Base-by-base conservation (phyloP, 768 basidiomycete species). In the Tubosaeta brunneosetosa region DNA sequence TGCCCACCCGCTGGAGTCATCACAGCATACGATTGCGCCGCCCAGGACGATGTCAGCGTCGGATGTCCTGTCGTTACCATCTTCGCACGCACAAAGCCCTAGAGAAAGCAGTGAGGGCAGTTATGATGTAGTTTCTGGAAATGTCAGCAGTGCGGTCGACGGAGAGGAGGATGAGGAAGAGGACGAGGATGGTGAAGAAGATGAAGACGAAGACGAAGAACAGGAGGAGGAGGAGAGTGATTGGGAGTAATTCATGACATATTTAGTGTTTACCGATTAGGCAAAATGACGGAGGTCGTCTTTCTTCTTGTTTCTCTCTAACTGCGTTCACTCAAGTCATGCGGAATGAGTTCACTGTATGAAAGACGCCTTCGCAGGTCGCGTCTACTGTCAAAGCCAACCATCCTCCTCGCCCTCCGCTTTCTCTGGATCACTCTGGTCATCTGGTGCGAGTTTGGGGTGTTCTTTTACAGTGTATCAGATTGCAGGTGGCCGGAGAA, bases 51-150 rank as follows among this genome's bases (percentile, higher is more conserved):
- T 27, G 8, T 61, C 58, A 32, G 31, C 40, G 41, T 60, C 50
- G 36, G 55, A 65, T 54, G 62, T 60, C 4, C 45, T 57, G 13
- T 63, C 63, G 16, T 44, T 64, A 11, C 66, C 72, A 10, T 66
- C 69, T 9, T 73, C 73, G 16, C 67, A 68, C 33, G 57, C 68
- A 7, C 64, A 67, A 17, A 74, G 74, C 57, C 79, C 80, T 8
- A 74, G 83, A 38, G 78, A 77, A 47, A 80, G 79, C 58, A 84
- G 83, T 55, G 84, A 85, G 49, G 84, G 76, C 13, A 83, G 85
- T 55, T 88, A 82, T 63, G 86, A 87, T 63, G 73, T 86, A 6
- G 78, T 88, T 26, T 77, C 80, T 33, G 75, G 75, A 25, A 79
- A 77, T 61, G 76, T 68, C 3, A 79, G 80, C 51, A 74, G 72